A percentile compares a stretch with the other conserved stretches of the same genome.
Conservation (phyloP, 177 flowering plant genomes). For the Vitis hybrid region DNA sequence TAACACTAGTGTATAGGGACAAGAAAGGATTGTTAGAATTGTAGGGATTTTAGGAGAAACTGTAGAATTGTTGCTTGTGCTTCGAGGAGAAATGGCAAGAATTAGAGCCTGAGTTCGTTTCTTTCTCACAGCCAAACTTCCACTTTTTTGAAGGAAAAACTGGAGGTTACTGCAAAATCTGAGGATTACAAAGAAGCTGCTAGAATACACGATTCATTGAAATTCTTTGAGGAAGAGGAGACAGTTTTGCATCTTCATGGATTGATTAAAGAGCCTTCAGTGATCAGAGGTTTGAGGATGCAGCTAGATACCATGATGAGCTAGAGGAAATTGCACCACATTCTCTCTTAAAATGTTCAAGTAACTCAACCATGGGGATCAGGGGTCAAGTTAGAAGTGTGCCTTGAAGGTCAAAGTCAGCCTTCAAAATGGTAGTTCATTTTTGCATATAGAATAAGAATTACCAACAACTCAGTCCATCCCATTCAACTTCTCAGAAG, state of each 20-base stretch:
- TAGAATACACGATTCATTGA: constrained; percentile 78
- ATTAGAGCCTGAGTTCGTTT: constrained; percentile 34
- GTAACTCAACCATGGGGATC: constrained; percentile 55
- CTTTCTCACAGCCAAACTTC: constrained; percentile 63
- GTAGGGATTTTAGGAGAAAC: constrained; percentile 7
- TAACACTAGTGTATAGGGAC: constrained; percentile 3
- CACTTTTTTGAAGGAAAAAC: constrained; percentile 74
- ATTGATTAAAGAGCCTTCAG: constrained; percentile 68
- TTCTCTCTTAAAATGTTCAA: constrained; percentile 77
- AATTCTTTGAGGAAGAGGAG: constrained; percentile 75
- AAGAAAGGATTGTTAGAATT: constrained; percentile 14
- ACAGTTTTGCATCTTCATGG: constrained; percentile 70
- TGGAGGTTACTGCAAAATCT: constrained; percentile 82
- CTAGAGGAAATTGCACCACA: constrained; percentile 73
- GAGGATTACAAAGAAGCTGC: constrained; percentile 98
- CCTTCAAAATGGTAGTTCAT: constrained; percentile 80
- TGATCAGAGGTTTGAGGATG: constrained; percentile 90
- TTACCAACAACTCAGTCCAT: constrained; percentile 83
- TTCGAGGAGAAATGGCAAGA: constrained; percentile 24
- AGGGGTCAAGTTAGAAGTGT: constrained; percentile 95
- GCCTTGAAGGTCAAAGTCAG: constrained; percentile 78
- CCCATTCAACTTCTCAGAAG: constrained; percentile 88
- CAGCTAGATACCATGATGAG: constrained; percentile 76
- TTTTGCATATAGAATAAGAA: constrained; percentile 90
- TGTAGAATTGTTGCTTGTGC: constrained; percentile 40